Conservation (phyloP, 225 moss, liverwort and hornwort species). For the Asterella californica region DNA sequence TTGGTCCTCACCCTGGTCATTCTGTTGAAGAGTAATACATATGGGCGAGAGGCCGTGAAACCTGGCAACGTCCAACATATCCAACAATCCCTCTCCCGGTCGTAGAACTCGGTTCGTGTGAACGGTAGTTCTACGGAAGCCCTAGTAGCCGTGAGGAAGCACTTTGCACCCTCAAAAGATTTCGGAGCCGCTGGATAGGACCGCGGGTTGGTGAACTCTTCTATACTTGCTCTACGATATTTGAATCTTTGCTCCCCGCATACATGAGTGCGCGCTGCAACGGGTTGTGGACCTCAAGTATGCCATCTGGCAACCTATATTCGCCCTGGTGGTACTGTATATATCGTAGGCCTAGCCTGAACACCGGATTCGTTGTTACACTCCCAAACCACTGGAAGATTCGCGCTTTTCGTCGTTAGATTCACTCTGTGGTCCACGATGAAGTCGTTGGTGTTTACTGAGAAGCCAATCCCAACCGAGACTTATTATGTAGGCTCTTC, state of each 20-base stretch:
- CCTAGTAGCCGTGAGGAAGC: no score
- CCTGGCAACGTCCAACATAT: no score
- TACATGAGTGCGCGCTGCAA: not conserved
- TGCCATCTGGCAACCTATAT: not conserved
- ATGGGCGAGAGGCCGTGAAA: no score
- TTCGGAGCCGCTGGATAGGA: not conserved
- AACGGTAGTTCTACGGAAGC: no score
- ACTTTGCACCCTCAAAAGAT: no score
- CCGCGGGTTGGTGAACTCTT: not conserved
- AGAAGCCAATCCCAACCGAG: not conserved
- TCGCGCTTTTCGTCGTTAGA: not conserved
- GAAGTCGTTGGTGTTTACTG: not conserved
- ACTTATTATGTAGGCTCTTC: not conserved
- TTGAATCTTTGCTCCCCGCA: no score
- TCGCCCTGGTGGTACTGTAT: not conserved
- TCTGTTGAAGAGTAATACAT: no score
- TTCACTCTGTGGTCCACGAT: not conserved
- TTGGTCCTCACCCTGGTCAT: no score
- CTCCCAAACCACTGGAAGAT: not conserved
- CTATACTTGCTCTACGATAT: not conserved
- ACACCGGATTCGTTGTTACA: not conserved
- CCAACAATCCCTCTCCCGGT: not conserved
- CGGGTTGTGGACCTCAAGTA: not conserved
- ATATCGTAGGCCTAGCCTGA: not conserved
- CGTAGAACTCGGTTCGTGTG: no score